phyloP scores from a whole-genome alignment of 1,284 basidiomycete species.

The Apiotrichum veenhuisii region DNA sequence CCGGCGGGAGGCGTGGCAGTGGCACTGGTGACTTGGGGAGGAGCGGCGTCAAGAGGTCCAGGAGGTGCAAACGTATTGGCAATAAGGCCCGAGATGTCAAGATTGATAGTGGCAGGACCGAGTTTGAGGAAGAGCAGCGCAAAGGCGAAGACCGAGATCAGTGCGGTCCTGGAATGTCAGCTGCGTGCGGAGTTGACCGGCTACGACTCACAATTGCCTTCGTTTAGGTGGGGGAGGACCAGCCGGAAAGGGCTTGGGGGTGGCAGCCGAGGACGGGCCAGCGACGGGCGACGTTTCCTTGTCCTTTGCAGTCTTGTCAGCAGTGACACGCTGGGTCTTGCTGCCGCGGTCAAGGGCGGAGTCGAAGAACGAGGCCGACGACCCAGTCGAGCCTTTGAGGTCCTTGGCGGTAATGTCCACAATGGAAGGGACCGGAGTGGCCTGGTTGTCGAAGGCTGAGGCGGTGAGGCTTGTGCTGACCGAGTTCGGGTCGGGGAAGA shows the following conservation, averaged over 20 bases:
- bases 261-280: background rate
- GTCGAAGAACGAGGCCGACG: background rate
- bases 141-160: constrained; percentile 1
- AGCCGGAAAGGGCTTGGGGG: constrained; percentile 7
- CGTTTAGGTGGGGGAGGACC: constrained; percentile 3
- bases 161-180: constrained; percentile 9
- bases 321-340: background rate
- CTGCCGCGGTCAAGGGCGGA: background rate
- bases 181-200: accelerated
- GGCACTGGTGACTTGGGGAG: background rate
- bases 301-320: no score
- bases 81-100: background rate
- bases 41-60: background rate
- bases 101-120: background rate
- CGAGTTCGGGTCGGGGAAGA: constrained; percentile 20
- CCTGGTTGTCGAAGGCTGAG: background rate
- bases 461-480: constrained; percentile 3
- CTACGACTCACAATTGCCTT: constrained; percentile 6
- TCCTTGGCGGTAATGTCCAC: background rate
- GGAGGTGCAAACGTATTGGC: background rate
- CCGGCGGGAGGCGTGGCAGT: background rate
- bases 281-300: no score
- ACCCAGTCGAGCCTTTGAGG: background rate
- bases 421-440: constrained; percentile 8
- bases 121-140: constrained; percentile 4